These are phyloP conservation scores for Fusarium annulatum DNA, from an alignment of 2,329 filamentous ascomycete genomes.

Conservation along the genomic window DNA sequence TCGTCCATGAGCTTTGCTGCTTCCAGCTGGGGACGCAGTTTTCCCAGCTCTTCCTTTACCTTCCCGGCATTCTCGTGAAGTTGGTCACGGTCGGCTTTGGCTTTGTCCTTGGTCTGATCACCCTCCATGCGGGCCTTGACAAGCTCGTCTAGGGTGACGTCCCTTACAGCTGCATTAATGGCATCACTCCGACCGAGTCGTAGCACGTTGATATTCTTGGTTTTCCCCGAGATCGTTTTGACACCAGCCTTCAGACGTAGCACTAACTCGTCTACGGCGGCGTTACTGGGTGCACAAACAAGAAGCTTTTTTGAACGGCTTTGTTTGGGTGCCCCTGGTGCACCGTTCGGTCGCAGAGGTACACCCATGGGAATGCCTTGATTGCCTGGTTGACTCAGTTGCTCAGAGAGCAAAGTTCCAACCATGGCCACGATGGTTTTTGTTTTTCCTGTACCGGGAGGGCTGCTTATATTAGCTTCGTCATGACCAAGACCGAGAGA, in stretches of 20 bases:
- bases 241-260: constrained; percentile 90
- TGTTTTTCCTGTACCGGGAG: constrained; percentile 96
- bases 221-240: constrained; percentile 77
- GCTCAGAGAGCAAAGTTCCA: constrained; percentile 72
- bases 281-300: constrained; percentile 98
- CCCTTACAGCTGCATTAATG: constrained; percentile 87
- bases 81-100: constrained; percentile 66
- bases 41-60: constrained; percentile 79
- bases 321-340: constrained; percentile 40
- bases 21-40: constrained; percentile 78
- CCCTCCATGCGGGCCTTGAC: constrained; percentile 78
- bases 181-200: constrained; percentile 91
- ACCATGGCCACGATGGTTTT: constrained; percentile 98
- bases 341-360: constrained; percentile 45
- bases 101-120: constrained; percentile 68
- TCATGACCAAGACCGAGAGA: background rate
- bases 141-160: constrained; percentile 93
- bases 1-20: constrained; percentile 69
- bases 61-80: constrained; percentile 73
- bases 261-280: constrained; percentile 95
- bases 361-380: constrained; percentile 49
- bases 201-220: constrained; percentile 84
- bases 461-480: constrained; percentile 62
- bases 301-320: constrained; percentile 80
- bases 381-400: constrained; percentile 49